Evolutionary conservation across 192 early-diverging fungal genomes (phyloP), one percentile per base, ranked within the genome.

Genomic region (Coemansia javaensis): DNA sequence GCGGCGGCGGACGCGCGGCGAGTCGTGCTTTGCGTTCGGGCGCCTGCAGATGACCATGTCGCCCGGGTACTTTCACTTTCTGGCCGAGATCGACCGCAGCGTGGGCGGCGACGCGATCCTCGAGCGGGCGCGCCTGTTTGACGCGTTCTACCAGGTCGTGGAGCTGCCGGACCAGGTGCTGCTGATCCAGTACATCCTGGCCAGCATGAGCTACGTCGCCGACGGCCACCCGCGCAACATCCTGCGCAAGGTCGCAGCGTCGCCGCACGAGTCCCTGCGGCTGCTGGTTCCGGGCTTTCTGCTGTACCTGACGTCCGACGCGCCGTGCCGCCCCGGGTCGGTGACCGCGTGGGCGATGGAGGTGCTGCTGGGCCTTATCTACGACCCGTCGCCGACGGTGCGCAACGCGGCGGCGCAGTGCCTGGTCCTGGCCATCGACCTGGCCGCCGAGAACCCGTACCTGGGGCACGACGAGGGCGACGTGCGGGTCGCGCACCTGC

Each of bases 21-120:
- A 74, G 39, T 75, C 72, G 57, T 67, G 64, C 45, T 75, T 75
- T 37, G 68, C 72, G 32, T 68, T 68, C 44, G 59, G 65, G 8
- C 55, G 65, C 12, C 46, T 75, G 60, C 72, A 75, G 21, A 75
- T 67, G 64, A 75, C 72, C 14, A 67, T 75, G 65, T 67, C 72
- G 7, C 72, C 72, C 0, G 72, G 72, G 14, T 75, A 75, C 45
- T 75, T 75, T 31, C 58, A 75, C 45, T 75, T 75, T 57, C 41
- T 75, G 27, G 36, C 47, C 32, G 72, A 67, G 35, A 64, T 75
- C 23, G 65, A 63, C 24, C 24, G 54, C 33, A 68, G 60, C 44
- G 37, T 56, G 16, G 72, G 65, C 16, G 71, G 71, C 9, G 65
- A 67, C 37, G 60, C 48, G 1, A 21, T 75, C 33, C 52, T 75